Conservation (phyloP, 2,329 filamentous ascomycete species). For the Colletotrichum camelliae region DNA sequence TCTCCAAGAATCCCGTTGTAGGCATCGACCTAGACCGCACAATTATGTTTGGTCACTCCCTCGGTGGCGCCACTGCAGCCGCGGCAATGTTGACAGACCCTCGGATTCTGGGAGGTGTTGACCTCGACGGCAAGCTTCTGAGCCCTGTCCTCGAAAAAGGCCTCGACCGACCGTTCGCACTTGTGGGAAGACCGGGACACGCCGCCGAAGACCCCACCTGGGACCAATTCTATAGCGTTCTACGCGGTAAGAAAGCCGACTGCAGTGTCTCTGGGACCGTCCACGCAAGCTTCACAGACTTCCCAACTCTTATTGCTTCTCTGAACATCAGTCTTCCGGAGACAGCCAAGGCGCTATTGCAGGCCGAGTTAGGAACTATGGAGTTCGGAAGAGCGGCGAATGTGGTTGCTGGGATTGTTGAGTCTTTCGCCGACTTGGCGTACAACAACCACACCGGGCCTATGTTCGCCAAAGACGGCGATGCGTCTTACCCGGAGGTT, state of each 20-base stretch:
- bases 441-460: background rate
- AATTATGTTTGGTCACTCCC: slow-evolving; percentile 43
- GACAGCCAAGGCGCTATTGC: background rate
- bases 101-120: slow-evolving; percentile 40
- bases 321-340: slow-evolving; percentile 27
- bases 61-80: slow-evolving; percentile 43
- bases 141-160: slow-evolving; percentile 32
- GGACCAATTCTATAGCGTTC: slow-evolving; percentile 32
- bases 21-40: slow-evolving; percentile 33
- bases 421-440: background rate
- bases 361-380: slow-evolving; percentile 18
- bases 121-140: slow-evolving; percentile 45
- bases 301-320: slow-evolving; percentile 29
- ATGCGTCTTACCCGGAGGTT: background rate
- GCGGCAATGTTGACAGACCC: slow-evolving; percentile 33
- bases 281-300: slow-evolving; percentile 38
- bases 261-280: slow-evolving; percentile 28
- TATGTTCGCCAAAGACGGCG: background rate
- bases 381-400: background rate
- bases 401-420: background rate
- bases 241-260: slow-evolving; percentile 30
- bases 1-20: slow-evolving; percentile 27
- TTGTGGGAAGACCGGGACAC: slow-evolving; percentile 35
- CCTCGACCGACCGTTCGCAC: slow-evolving; percentile 33
- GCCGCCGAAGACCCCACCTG: slow-evolving; percentile 34